These are phyloP conservation scores for Citrus australasica DNA, from an alignment of 345 rosid species.

Conservation along the genomic window DNA sequence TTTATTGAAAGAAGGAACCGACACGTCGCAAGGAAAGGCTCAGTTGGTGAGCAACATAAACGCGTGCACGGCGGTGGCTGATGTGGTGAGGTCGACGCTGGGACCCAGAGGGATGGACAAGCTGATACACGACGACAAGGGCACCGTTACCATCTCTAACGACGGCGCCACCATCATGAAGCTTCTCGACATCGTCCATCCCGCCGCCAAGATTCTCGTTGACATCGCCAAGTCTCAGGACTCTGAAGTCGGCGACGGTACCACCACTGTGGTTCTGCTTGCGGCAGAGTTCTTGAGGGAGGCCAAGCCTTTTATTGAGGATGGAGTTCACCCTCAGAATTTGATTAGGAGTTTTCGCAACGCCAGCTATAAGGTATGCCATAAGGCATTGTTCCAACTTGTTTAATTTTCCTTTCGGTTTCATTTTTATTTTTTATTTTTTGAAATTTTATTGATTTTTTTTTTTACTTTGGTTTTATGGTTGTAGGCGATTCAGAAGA, in stretches of 20 bases:
- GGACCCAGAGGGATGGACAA: constrained; percentile 99
- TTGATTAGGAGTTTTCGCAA: constrained; percentile 84
- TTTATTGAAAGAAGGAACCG: constrained; percentile 95
- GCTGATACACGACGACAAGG: constrained; percentile 95
- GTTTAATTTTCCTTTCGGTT: background rate
- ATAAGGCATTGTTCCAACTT: background rate
- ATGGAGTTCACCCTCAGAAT: constrained; percentile 96
- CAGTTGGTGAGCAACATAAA: constrained; percentile 96
- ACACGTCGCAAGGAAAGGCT: constrained; percentile 94
- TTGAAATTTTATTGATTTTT: background rate
- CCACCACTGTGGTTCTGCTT: constrained; percentile 92
- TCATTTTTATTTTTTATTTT: background rate
- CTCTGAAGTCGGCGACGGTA: constrained; percentile 99
- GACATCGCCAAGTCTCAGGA: constrained; percentile 99
- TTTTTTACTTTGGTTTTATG: background rate
- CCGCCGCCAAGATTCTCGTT: constrained; percentile 98
- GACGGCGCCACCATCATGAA: constrained; percentile 99
- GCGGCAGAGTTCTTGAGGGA: constrained; percentile 93
- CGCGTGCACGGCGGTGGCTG: constrained; percentile 92
- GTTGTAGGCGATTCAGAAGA: constrained; percentile 76
- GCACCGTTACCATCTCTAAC: constrained; percentile 87
- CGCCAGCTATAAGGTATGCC: constrained; percentile 66
- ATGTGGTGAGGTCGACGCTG: constrained; percentile 83
- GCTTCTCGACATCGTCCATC: constrained; percentile 91
- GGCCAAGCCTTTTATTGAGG: constrained; percentile 96